Evolutionary conservation across 352 stramenopile genomes (phyloP), one percentile per base, ranked within the genome.

Genomic region (Peronospora farinosa): DNA sequence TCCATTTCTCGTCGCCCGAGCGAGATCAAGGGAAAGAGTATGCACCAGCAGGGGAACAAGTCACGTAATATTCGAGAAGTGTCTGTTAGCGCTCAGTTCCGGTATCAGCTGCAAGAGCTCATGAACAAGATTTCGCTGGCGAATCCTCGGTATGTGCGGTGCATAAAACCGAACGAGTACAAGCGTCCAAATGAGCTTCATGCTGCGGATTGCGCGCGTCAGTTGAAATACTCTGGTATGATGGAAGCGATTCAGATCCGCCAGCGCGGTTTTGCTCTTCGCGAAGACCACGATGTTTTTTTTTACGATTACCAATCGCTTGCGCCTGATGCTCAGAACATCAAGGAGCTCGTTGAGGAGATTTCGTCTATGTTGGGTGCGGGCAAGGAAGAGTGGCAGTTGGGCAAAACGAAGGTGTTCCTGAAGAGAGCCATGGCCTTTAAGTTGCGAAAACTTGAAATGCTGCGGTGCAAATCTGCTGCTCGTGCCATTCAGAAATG

Each of bases 191-290:
- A 63, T 3, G 80, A 90, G 40, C 60, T 96, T 13, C 90, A 94
- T 43, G 84, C 90, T 37, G 56, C 54, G 1, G 82, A 95, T 38
- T 89, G 83, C n/a, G 78, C 87, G 2, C 80, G 86, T 1, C 86
- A 96, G 45, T 60, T 96, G 0, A 94, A 94, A 60, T 96, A 96
- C 51, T 95, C 86, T 13, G 86, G 86, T 31, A 95, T 95, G 84
- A 94, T 95, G 83, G 84, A 95, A 47, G 83, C 84, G 9, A 94
- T 95, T 42, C 83, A 95, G 56, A 95, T 95, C 39, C 84, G 84
- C 40, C 84, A 94, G 58, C 80, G 79, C 32, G 84, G 84, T 12
- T 95, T 95, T 61, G 84, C 82, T 27, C 52, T 95, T 15, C 80
- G 84, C 10, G 84, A 95, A 46, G 84, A 95, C 33, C 84, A 95